phyloP scores from a whole-genome alignment of 345 rosid genomes.

The Ricinus communis region DNA sequence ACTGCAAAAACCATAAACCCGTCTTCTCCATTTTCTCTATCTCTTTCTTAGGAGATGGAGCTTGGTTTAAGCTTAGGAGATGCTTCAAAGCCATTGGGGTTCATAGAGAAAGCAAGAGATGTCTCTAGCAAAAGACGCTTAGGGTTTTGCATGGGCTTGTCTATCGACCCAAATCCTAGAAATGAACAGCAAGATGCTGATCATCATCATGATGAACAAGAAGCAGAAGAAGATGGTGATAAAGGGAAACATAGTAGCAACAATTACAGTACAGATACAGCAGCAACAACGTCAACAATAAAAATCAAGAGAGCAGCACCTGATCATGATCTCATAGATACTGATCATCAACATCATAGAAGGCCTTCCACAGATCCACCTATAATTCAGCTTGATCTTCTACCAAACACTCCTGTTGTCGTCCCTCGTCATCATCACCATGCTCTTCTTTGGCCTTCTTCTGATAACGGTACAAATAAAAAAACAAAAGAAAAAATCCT shows the following conservation, averaged over 20 bases:
- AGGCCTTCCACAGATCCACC: conserved; percentile 7
- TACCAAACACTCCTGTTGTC: conserved; percentile 35
- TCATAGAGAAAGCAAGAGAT: conserved; percentile 21
- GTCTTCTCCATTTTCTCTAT: background rate
- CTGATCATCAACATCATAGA: background rate
- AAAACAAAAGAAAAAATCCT: too few species aligned
- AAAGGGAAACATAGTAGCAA: background rate
- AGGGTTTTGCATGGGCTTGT: conserved; percentile 32
- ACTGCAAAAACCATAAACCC: background rate
- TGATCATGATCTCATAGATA: background rate
- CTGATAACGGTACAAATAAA: conserved; percentile 1
- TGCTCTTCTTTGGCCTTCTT: conserved; percentile 10
- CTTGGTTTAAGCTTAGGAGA: conserved; percentile 35
- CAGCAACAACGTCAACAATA: background rate
- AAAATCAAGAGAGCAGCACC: background rate
- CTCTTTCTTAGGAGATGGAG: conserved; percentile 22
- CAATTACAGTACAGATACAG: background rate
- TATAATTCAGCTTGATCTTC: conserved; percentile 33
- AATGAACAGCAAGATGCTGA: background rate
- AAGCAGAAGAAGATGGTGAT: background rate
- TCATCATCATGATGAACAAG: background rate
- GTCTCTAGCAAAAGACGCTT: conserved; percentile 4
- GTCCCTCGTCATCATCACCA: conserved; percentile 2
- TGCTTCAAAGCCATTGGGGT: conserved; percentile 22
- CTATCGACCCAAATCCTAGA: conserved; percentile 14